Evolutionary conservation across 208 protist genomes (phyloP), one percentile per base, ranked within the genome.

Genomic region (Zelonia costaricensis): DNA sequence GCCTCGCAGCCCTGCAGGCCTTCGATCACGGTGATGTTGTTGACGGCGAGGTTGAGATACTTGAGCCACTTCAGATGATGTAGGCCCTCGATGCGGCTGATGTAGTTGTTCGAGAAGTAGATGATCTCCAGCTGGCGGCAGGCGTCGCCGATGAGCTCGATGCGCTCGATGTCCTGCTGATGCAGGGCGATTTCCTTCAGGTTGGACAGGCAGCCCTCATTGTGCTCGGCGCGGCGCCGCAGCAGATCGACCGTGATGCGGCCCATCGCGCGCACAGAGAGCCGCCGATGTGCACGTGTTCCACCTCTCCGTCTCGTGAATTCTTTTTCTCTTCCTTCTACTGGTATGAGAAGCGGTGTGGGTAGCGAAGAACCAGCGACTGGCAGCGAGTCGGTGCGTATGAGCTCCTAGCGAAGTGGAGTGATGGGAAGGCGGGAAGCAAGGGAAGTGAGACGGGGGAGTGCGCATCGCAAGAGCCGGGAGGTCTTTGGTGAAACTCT

Each of bases 11-110:
- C 78, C 35, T 97, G 86, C 1, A 99, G 77, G 8, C 88, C 84
- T 45, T 99, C 96, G 46, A 99, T 95, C 20, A 65, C 60, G 0
- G 55, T 87, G 54, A 99, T 94, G 73, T 97, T 98, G 78, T 99
- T 99, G 38, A 99, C 82, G 6, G 98, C 97, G 1, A 99, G 66
- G 70, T 99, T 99, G 13, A 99, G 71, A 62, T 99, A 99, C 72
- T 90, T 92, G n/a, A 99, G 87, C 55, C 81, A 78, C 79, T 98
- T 98, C 42, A 99, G 80, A 53, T 95, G 88, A 22, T 86, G 70
- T 13, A 99, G 80, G 2, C 97, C 96, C 64, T 99, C 91, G 43
- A 99, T 98, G 35, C 75, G 75, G 15, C 68, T 47, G 30, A 99
- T 99, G 65, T 98, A 94, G 71, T 99, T 99, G 80, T 98, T 98